Percentiles rank a stretch among this genome's conserved stretches.
phyloP scores from a whole-genome alignment of 2,329 filamentous ascomycete species.

The Pseudogymnoascus sp. region DNA sequence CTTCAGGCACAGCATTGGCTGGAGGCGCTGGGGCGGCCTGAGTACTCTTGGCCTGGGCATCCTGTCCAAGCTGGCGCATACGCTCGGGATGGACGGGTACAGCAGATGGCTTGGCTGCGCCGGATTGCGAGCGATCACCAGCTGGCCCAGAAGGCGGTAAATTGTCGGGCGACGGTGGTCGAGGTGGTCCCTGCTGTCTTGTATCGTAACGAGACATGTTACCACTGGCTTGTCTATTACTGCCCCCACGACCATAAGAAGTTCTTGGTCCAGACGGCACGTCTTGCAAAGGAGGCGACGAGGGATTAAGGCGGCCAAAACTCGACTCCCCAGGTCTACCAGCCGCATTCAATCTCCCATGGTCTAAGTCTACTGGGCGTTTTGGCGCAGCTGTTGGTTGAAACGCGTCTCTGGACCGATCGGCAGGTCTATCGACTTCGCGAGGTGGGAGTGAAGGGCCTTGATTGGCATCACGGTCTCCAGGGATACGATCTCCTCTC shows the following conservation, averaged over 20 bases:
- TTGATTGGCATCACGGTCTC: background rate
- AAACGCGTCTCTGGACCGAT: conserved; percentile 30
- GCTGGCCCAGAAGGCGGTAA: conserved; percentile 29
- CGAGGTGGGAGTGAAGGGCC: background rate
- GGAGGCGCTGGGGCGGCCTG: conserved; percentile 26
- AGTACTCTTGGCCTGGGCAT: conserved; percentile 26
- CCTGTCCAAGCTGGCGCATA: conserved; percentile 38
- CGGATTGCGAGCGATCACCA: conserved; percentile 18
- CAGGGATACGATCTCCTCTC: background rate
- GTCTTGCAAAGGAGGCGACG: conserved; percentile 35
- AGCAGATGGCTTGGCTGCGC: conserved; percentile 20
- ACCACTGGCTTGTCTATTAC: conserved; percentile 29
- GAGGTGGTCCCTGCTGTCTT: conserved; percentile 13
- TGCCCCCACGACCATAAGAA: conserved; percentile 38
- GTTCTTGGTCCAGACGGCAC: conserved; percentile 50
- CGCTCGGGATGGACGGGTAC: conserved; percentile 44
- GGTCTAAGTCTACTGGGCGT: conserved; percentile 40
- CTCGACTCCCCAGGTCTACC: conserved; percentile 48
- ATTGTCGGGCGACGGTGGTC: conserved; percentile 27
- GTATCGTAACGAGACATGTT: conserved; percentile 35
- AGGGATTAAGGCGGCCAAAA: conserved; percentile 53
- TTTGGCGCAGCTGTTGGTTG: conserved; percentile 29
- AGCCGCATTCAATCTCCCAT: conserved; percentile 34
- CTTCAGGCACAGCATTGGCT: conserved; percentile 20
- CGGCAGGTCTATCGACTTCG: conserved; percentile 34